These are phyloP conservation scores for Aulographum hederae DNA, from an alignment of 2,329 filamentous ascomycete genomes.

Conservation along the genomic window DNA sequence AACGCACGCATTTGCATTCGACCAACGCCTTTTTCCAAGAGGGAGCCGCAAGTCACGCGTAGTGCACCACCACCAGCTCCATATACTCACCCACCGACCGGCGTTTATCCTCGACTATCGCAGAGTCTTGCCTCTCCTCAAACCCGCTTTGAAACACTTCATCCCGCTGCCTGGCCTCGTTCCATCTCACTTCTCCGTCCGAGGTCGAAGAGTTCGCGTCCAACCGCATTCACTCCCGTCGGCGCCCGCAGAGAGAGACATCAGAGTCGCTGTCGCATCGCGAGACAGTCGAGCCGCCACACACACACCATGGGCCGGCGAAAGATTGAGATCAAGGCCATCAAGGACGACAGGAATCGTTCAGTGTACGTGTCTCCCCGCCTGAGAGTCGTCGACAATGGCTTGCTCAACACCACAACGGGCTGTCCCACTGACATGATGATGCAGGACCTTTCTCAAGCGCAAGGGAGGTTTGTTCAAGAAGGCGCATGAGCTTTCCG, in stretches of 20 bases:
- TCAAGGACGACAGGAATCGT: slow-evolving; percentile 95
- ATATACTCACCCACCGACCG: too few species aligned
- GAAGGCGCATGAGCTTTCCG: slow-evolving; percentile 95
- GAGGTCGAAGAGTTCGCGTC: too few species aligned
- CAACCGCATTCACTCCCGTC: not conserved
- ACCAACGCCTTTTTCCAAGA: too few species aligned
- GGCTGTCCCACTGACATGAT: slow-evolving; percentile 3
- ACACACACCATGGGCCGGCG: slow-evolving; percentile 70
- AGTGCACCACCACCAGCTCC: too few species aligned
- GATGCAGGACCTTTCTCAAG: slow-evolving; percentile 85
- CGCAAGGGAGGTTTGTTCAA: slow-evolving; percentile 98
- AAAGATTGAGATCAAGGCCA: slow-evolving; percentile 99
- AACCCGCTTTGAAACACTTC: too few species aligned
- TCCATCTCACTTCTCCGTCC: too few species aligned
- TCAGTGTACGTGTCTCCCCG: slow-evolving; percentile 57
- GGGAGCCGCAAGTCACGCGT: too few species aligned
- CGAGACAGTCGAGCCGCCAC: not conserved
- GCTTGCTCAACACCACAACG: slow-evolving; percentile 1
- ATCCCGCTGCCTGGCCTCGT: too few species aligned
- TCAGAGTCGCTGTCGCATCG: not conserved
- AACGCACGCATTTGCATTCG: too few species aligned
- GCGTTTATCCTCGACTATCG: too few species aligned
- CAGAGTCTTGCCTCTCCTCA: too few species aligned
- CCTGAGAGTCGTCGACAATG: slow-evolving; percentile 2
- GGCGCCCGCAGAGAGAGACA: not conserved